Base-by-base conservation (phyloP, 345 rosid genomes). In the Orychophragmus violaceus region DNA sequence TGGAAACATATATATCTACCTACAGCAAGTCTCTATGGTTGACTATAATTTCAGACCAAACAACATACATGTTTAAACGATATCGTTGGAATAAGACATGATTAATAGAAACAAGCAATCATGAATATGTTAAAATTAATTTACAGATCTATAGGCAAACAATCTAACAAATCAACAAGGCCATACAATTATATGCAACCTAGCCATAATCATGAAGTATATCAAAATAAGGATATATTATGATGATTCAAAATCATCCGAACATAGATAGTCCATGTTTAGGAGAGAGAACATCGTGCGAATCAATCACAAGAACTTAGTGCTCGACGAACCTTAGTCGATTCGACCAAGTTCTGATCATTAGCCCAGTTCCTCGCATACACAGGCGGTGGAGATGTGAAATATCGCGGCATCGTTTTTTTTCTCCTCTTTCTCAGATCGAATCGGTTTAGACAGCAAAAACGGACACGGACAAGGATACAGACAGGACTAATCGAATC, bases 251-350 rank as follows among this genome's bases (percentile, higher is more conserved):
- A 4, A 32, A 30, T 30, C 51, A 28, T 0, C 64, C 4, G 58
- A 45, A 70, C 74, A 59, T n/a, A 9, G 66, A n/a, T 33, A 49
- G 50, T 4, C 17, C 41, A 64, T 46, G 59, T 46, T 63, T 50
- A 63, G 50, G 24, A 3, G 3, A 48, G 53, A 39, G 19, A 39
- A 29, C 29, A 59, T 55, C 46, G 32, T 17, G 62, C 33, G 57
- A 74, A 66, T 59, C 72, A 74, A 60, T 60, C 68, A 74, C 50
- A 74, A 66, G 16, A 66, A 74, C 62, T 45, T 63, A 50, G 35
- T 39, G 80, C 78, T 78, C 80, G 77, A 83, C 96, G 67, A 86
- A 88, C 92, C 96, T 88, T 79, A 75, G 80, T 77, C 69, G 81
- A 78, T 62, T 79, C 80, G 74, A 76, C 81, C 85, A 78, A 73